Evolutionary conservation across 805 yeast genomes (phyloP), one percentile per base, ranked within the genome.

Genomic region (Saturnispora ahearnii): DNA sequence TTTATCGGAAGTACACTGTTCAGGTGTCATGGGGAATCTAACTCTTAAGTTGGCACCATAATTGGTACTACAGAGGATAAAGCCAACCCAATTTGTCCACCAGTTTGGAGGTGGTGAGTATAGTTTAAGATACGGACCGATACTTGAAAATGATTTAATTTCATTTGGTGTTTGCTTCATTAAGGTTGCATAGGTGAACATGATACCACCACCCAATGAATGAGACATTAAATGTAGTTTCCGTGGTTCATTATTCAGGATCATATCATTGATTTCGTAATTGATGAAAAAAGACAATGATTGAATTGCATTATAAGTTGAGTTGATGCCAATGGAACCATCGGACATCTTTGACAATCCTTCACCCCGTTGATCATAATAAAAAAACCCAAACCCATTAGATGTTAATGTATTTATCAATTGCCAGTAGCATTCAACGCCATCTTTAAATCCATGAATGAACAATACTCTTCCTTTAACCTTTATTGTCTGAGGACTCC

Each of bases 161-260:
- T 70, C 57, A 30, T 73, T 71, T 11, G 24, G 41, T 8, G 24
- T 4, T 12, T 18, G 21, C 43, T 65, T 70, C 58, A 72, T 66
- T 50, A 68, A 73, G 3, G 77, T 70, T 3, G 77, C 79, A 61
- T 85, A 84, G 62, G 80, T 82, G 50, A 85, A 66, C 0, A 68
- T 68, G 44, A 85, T 78, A 0, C 84, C 90, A n/a, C 91, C 91
- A 45, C 95, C 95, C 89, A 85, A 83, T 9, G 89, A 84, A 55
- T 81, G 87, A 1, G 90, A 88, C 58, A 76, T 68, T 44, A 86
- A 58, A 56, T 69, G 73, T 32, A 84, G 57, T 53, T 74, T 74
- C 43, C 68, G 71, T 1, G 56, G 49, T n/a, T 48, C 46, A 15
- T 51, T 51, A 10, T 51, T 57, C 29, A 60, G 42, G 21, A 59